Evolutionary conservation across 805 yeast species (phyloP).

Genomic region (Isabelozyma rhagii): DNA sequence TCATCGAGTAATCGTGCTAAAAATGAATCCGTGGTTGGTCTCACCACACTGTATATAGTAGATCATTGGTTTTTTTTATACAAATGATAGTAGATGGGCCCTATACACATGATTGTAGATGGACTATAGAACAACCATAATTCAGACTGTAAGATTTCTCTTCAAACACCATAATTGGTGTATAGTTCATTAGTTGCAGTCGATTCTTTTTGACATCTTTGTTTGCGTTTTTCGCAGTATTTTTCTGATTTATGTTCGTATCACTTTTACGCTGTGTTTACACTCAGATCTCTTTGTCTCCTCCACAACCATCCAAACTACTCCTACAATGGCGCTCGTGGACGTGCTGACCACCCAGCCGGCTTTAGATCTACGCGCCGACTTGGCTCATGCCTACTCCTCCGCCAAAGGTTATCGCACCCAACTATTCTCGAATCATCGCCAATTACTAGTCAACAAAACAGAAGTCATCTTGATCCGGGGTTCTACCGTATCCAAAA

Average conservation of each 20-base stretch:
- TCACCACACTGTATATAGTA: constrained; percentile 6
- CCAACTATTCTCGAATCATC: constrained; percentile 18
- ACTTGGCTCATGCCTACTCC: constrained; percentile 19
- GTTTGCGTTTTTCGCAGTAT: too few relatives aligned
- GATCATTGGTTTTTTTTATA: neutral
- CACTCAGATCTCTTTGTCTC: neutral
- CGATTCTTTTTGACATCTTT: too few relatives aligned
- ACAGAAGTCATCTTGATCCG: constrained; percentile 46
- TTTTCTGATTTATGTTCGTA: too few relatives aligned
- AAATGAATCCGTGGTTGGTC: neutral
- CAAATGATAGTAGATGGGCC: neutral
- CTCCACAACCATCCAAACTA: neutral
- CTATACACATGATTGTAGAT: too few relatives aligned
- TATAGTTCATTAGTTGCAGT: too few relatives aligned
- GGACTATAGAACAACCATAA: too few relatives aligned
- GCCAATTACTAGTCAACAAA: constrained; percentile 31
- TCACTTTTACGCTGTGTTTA: too few relatives aligned
- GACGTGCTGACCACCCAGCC: constrained; percentile 18
- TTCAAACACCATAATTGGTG: too few relatives aligned
- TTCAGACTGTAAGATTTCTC: too few relatives aligned
- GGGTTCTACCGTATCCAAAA: constrained; percentile 46
- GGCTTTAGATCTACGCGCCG: constrained; percentile 27
- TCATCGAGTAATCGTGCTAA: constrained; percentile 52
- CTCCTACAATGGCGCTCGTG: neutral
- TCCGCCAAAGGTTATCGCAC: constrained; percentile 13